Evolutionary conservation across 257 asterid species (phyloP).

Genomic region (Forsythia viridissima): DNA sequence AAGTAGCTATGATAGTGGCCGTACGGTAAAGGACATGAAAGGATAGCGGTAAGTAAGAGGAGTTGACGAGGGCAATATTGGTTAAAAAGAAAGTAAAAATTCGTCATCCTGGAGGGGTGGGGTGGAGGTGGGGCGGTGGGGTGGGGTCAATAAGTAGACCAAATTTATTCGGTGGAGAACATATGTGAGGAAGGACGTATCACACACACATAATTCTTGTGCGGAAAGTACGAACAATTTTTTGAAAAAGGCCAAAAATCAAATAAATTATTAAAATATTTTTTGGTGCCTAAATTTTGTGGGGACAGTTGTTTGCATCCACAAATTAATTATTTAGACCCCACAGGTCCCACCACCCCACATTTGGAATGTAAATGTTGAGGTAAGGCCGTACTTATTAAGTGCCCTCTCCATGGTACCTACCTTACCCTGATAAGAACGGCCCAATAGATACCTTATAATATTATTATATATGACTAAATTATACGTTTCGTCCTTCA

Average conservation of each 20-base stretch:
- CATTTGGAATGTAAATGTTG: neutral
- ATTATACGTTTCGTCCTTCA: no score
- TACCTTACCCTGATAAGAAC: slow-evolving; percentile 62
- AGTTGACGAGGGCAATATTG: slow-evolving; percentile 48
- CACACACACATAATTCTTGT: slow-evolving; percentile 23
- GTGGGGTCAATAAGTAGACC: slow-evolving; percentile 35
- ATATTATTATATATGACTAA: no score
- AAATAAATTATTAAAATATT: neutral
- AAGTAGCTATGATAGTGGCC: slow-evolving; percentile 19
- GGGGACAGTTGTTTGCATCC: neutral
- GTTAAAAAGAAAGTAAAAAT: neutral
- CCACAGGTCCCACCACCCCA: neutral
- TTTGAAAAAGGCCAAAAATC: neutral
- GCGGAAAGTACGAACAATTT: slow-evolving; percentile 63
- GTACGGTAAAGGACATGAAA: slow-evolving; percentile 65
- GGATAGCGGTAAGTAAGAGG: neutral
- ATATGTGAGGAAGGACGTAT: slow-evolving; percentile 83
- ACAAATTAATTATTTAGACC: neutral
- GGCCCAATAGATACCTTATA: slow-evolving; percentile 16
- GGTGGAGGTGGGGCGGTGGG: no score
- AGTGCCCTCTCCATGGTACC: slow-evolving; percentile 17
- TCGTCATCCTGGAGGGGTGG: no score
- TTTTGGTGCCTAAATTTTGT: neutral
- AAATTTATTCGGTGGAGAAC: slow-evolving; percentile 69
- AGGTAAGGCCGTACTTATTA: slow-evolving; percentile 77